Percentiles rank a stretch among this genome's conserved stretches.
Conservation (phyloP, 345 rosid genomes). For the Mercurialis annua region DNA sequence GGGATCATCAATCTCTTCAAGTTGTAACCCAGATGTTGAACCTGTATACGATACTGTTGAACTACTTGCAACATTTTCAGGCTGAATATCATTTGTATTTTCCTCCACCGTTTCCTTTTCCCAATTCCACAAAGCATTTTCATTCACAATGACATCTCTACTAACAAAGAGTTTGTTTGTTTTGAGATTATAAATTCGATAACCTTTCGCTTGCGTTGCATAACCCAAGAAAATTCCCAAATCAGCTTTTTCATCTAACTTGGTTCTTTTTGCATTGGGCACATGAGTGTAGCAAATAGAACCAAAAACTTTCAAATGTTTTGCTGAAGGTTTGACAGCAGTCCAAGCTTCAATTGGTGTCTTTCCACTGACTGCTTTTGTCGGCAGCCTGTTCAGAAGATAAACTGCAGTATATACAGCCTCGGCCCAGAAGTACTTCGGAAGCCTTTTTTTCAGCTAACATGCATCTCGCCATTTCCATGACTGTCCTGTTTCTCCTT, state of each 20-base stretch:
- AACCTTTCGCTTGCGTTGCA: neutral
- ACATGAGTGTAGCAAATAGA: neutral
- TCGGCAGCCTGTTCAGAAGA: neutral
- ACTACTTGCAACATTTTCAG: neutral
- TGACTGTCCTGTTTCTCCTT: neutral
- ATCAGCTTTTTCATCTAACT: neutral
- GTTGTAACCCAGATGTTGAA: neutral
- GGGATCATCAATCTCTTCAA: neutral
- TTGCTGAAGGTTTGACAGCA: neutral
- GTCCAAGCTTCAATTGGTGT: conserved; percentile 6
- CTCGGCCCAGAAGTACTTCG: neutral
- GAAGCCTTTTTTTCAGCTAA: neutral
- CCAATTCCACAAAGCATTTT: neutral
- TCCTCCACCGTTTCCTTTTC: neutral
- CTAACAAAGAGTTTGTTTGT: neutral
- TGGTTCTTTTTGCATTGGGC: neutral
- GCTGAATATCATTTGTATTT: no score
- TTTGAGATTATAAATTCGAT: neutral
- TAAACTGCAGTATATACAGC: neutral
- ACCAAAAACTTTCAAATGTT: conserved; percentile 2
- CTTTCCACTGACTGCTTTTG: neutral
- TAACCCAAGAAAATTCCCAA: neutral
- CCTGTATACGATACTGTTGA: neutral
- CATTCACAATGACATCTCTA: neutral
- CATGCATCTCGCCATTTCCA: conserved; percentile 7